These are phyloP conservation scores for Steccherinum ochraceum DNA, from an alignment of 768 basidiomycete genomes.

Conservation along the genomic window DNA sequence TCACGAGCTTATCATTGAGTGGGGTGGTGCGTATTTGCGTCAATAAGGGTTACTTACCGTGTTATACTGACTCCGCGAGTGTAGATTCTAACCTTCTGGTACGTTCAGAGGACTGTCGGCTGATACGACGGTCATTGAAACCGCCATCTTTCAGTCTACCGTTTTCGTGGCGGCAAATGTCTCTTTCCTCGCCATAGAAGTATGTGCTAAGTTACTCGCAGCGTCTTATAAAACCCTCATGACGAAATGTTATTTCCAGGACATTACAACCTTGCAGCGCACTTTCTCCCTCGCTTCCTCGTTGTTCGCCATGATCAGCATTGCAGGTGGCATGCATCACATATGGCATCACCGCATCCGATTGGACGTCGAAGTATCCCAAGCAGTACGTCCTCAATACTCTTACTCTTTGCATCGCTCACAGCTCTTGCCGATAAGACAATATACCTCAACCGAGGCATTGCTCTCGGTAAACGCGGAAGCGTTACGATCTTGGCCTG, in stretches of 20 bases:
- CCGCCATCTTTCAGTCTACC: slow-evolving; percentile 8
- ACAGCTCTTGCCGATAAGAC: not conserved
- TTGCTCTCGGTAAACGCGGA: slow-evolving; percentile 1
- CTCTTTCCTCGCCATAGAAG: slow-evolving; percentile 17
- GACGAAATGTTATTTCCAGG: too few relatives aligned
- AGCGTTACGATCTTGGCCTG: slow-evolving; percentile 16
- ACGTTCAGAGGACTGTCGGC: not conserved
- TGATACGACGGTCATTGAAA: not conserved
- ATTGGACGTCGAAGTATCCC: slow-evolving; percentile 1
- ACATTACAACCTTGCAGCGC: slow-evolving; percentile 10
- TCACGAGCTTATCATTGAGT: slow-evolving; percentile 17
- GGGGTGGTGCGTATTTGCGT: slow-evolving; percentile 22
- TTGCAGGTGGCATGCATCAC: slow-evolving; percentile 17
- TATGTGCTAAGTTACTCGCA: not conserved
- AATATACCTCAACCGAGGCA: not conserved
- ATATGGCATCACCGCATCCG: slow-evolving; percentile 17
- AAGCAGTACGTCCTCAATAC: not conserved
- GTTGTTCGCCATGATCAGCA: slow-evolving; percentile 13
- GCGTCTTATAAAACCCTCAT: too few relatives aligned
- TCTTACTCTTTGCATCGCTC: not conserved
- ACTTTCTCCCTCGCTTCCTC: slow-evolving; percentile 14
- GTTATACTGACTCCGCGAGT: not conserved
- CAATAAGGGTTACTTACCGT: not conserved
- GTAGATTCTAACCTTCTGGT: slow-evolving; percentile 18
- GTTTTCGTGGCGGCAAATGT: slow-evolving; percentile 16